Conservation (phyloP, 2,329 filamentous ascomycete species). For the Trichoderma simmonsii region DNA sequence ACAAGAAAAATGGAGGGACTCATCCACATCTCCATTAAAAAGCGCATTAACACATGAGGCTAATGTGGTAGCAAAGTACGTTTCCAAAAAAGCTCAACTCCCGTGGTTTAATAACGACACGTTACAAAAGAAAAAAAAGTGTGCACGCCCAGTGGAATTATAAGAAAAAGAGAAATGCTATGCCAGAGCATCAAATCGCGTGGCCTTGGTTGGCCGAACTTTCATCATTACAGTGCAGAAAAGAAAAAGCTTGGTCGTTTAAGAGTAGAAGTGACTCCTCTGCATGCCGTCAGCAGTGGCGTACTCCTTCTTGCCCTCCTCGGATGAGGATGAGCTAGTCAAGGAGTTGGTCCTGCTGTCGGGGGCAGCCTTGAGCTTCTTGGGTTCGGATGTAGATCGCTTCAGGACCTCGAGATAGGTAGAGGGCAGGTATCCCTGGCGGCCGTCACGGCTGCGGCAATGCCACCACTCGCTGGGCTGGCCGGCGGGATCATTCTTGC, state of each 20-base stretch:
- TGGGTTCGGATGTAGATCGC: conserved; percentile 49
- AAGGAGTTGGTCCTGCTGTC: conserved; percentile 50
- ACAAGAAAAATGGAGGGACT: background rate
- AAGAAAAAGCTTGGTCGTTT: conserved; percentile 22
- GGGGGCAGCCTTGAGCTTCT: conserved; percentile 51
- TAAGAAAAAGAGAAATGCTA: background rate
- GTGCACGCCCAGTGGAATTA: background rate
- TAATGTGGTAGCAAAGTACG: background rate
- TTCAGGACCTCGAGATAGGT: conserved; percentile 80
- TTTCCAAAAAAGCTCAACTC: background rate
- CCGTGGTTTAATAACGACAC: background rate
- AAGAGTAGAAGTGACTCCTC: conserved; percentile 58
- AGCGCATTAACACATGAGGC: conserved; percentile 6
- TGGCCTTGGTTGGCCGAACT: background rate
- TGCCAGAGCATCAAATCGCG: conserved; percentile 11
- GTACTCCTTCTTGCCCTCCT: conserved; percentile 50
- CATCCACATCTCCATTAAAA: background rate
- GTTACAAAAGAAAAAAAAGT: background rate
- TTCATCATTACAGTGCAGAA: background rate
- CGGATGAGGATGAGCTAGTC: conserved; percentile 41
- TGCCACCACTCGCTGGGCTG: conserved; percentile 97
- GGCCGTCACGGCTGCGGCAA: conserved; percentile 83
- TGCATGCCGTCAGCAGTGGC: conserved; percentile 55
- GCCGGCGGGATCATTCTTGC: conserved; percentile 87
- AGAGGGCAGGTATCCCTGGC: conserved; percentile 86